These are phyloP conservation scores for Talaromyces thailandensis DNA, from an alignment of 495 filamentous ascomycete genomes.

Conservation along the genomic window DNA sequence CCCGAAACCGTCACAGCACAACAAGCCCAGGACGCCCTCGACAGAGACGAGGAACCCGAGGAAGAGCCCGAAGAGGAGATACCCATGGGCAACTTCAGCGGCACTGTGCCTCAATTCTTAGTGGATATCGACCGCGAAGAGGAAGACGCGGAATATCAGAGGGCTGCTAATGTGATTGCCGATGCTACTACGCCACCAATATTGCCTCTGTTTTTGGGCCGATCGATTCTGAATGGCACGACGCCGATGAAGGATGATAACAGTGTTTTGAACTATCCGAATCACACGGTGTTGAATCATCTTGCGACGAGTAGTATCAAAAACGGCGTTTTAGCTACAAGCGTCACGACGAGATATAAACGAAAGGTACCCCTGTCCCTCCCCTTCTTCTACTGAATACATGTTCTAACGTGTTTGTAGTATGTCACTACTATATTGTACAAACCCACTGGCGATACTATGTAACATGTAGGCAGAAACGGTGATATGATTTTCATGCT, in stretches of 20 bases:
- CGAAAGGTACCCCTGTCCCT: constrained; percentile 60
- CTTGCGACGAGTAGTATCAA: constrained; percentile 98
- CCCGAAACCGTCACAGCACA: constrained; percentile 26
- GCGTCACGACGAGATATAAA: constrained; percentile 92
- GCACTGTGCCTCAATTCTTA: constrained; percentile 73
- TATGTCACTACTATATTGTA: constrained; percentile 98
- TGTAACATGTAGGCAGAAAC: constrained; percentile 14
- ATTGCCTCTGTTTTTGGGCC: constrained; percentile 84
- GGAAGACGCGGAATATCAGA: constrained; percentile 58
- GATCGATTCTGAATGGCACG: constrained; percentile 85
- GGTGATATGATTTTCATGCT: not conserved
- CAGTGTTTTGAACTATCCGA: constrained; percentile 90
- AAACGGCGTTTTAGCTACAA: constrained; percentile 89
- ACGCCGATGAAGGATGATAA: constrained; percentile 95
- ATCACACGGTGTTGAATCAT: constrained; percentile 95
- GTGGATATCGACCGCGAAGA: constrained; percentile 78
- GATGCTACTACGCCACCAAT: constrained; percentile 75
- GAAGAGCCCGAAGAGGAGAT: constrained; percentile 41
- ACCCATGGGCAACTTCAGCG: constrained; percentile 36
- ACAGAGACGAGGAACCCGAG: constrained; percentile 28
- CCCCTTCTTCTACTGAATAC: not conserved
- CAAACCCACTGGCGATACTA: constrained; percentile 63
- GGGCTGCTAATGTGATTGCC: constrained; percentile 59
- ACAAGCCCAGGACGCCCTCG: constrained; percentile 28
- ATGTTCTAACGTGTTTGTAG: constrained; percentile 35